Evolutionary conservation across 163 green algal genomes (phyloP).

Genomic region (Scenedesmus sp.): DNA sequence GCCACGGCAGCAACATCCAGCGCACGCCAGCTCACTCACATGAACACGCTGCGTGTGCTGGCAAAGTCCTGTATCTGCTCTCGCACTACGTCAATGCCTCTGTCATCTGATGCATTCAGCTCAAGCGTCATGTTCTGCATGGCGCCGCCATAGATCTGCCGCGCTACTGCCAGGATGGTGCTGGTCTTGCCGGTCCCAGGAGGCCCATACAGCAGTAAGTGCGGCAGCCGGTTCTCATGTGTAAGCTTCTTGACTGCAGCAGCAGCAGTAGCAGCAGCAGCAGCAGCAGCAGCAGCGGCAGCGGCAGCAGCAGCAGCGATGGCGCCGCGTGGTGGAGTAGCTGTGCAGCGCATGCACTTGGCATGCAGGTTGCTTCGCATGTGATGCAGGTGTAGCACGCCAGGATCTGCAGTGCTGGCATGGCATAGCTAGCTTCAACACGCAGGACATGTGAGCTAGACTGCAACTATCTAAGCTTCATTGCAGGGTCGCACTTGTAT

Average conservation of each 20-base stretch:
- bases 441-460: neutral
- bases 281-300: neutral
- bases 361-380: no score
- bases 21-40: constrained; percentile 47
- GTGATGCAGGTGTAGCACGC: no score
- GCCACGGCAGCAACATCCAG: neutral
- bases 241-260: constrained; percentile 93
- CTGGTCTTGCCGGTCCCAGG: constrained; percentile 98
- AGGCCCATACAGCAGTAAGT: constrained; percentile 99
- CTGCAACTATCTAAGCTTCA: neutral
- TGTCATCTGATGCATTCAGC: constrained; percentile 98
- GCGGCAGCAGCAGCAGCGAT: neutral
- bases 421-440: neutral
- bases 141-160: constrained; percentile 90
- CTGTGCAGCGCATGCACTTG: no score
- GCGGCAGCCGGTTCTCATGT: constrained; percentile 92
- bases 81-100: constrained; percentile 95
- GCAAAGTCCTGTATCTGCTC: constrained; percentile 99
- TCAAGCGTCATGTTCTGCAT: constrained; percentile 96
- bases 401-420: no score
- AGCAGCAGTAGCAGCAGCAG: neutral
- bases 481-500: constrained; percentile 86
- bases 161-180: constrained; percentile 94
- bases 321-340: no score
- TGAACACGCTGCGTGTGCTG: constrained; percentile 88